These are phyloP conservation scores for Zanthoxylum bungeanum DNA, from an alignment of 345 rosid species.

Conservation along the genomic window DNA sequence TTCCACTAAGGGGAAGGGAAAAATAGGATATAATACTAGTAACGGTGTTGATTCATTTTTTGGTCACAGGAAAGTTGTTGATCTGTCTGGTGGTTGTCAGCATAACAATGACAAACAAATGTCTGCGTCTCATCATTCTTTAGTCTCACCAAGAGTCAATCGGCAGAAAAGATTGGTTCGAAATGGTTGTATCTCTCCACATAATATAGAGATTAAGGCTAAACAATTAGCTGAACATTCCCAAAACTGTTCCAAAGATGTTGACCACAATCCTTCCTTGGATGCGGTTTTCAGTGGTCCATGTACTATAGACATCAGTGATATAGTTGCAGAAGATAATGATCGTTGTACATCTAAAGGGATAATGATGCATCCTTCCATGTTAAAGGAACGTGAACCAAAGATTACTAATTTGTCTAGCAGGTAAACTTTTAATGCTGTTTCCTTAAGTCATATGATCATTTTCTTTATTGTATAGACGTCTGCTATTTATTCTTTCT, in stretches of 20 bases:
- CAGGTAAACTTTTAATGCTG: constrained; percentile 43
- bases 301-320: constrained; percentile 32
- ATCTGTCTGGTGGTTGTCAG: constrained; percentile 32
- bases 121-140: constrained; percentile 21
- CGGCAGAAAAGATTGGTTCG: constrained; percentile 76
- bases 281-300: constrained; percentile 30
- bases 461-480: background rate
- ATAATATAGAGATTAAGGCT: constrained; percentile 50
- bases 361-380: too few species aligned
- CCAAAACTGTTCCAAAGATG: constrained; percentile 16
- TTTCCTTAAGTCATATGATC: background rate
- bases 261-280: constrained; percentile 21
- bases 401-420: constrained; percentile 17
- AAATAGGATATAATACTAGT: constrained; percentile 31
- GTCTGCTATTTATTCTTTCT: background rate
- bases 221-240: constrained; percentile 35
- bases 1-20: constrained; percentile 69
- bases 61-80: constrained; percentile 33
- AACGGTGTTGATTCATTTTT: constrained; percentile 32
- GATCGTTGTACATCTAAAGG: constrained; percentile 44
- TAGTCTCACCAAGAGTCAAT: constrained; percentile 33
- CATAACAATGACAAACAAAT: constrained; percentile 23
- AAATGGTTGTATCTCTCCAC: constrained; percentile 85
- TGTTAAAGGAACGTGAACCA: too few species aligned
- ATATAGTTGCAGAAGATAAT: constrained; percentile 45